Conservation (phyloP, 129 eudicot species). For the Oenanthe sinensis region DNA sequence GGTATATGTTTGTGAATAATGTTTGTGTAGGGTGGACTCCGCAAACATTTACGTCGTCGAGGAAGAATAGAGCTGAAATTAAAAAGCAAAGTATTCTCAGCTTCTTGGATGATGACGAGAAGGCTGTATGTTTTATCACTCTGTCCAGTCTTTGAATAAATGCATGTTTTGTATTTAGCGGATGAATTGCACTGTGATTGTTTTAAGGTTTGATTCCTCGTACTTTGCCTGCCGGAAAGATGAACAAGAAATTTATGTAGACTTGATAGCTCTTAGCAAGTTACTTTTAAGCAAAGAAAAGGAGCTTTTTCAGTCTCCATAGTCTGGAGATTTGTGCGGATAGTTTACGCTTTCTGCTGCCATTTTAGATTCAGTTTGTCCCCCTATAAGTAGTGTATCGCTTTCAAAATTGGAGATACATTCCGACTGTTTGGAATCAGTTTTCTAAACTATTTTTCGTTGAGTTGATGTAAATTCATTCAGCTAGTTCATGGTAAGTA, state of each 20-base stretch:
- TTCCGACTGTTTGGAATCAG: not conserved
- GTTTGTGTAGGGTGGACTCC: constrained; percentile 80
- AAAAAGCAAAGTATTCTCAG: constrained; percentile 58
- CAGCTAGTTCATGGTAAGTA: not conserved
- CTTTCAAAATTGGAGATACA: not conserved
- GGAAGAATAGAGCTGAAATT: constrained; percentile 86
- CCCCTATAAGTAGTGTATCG: not conserved
- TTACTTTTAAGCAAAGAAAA: not conserved
- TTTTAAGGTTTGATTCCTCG: not conserved
- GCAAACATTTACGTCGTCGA: constrained; percentile 82
- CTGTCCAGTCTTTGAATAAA: not conserved
- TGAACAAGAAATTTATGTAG: not conserved
- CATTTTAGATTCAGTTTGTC: not conserved
- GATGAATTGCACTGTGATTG: not conserved
- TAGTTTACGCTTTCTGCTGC: not conserved
- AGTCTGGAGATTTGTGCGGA: not conserved
- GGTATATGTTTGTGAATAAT: constrained; percentile 7
- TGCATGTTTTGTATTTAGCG: not conserved
- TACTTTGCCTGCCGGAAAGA: not conserved
- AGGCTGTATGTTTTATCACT: constrained; percentile 45
- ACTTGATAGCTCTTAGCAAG: not conserved
- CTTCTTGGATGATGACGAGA: constrained; percentile 96
- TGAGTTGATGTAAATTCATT: not conserved
- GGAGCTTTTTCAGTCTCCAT: not conserved
- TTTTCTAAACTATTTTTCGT: not conserved